These are phyloP conservation scores for Persicaria tinctoria DNA, from an alignment of 148 eudicot genomes.

Conservation along the genomic window DNA sequence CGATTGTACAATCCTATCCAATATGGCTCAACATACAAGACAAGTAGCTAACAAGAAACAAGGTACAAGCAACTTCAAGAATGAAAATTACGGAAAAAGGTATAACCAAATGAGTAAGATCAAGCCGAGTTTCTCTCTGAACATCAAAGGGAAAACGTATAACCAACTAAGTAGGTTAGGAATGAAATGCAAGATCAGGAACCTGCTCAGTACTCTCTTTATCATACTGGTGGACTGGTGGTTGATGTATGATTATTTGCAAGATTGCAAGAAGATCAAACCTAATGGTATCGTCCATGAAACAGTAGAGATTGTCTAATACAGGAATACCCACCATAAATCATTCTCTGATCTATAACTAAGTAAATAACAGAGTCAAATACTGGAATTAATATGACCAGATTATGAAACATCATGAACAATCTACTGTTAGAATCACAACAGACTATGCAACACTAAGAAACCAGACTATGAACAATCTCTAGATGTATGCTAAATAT, in stretches of 20 bases:
- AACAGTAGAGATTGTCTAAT: neutral
- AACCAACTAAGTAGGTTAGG: neutral
- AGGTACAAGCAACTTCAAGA: no score
- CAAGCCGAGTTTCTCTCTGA: conserved; percentile 5
- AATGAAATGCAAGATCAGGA: neutral
- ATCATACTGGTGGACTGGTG: neutral
- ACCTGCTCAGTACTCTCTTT: neutral
- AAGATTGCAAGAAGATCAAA: neutral
- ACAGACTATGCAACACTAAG: neutral
- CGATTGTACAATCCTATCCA: no score
- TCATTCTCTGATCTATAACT: no score
- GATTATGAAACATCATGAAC: neutral
- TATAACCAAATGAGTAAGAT: neutral
- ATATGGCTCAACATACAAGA: no score
- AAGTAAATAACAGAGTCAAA: no score
- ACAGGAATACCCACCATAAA: no score
- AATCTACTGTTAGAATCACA: neutral
- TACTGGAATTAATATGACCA: no score
- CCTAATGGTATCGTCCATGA: neutral
- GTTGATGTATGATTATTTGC: neutral
- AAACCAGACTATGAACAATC: neutral
- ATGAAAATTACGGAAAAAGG: no score
- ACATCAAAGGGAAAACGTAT: neutral
- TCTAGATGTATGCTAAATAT: no score
- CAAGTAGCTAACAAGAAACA: no score